Conservation (phyloP, 2,329 filamentous ascomycete genomes). For the Daldinia eschscholtzii region DNA sequence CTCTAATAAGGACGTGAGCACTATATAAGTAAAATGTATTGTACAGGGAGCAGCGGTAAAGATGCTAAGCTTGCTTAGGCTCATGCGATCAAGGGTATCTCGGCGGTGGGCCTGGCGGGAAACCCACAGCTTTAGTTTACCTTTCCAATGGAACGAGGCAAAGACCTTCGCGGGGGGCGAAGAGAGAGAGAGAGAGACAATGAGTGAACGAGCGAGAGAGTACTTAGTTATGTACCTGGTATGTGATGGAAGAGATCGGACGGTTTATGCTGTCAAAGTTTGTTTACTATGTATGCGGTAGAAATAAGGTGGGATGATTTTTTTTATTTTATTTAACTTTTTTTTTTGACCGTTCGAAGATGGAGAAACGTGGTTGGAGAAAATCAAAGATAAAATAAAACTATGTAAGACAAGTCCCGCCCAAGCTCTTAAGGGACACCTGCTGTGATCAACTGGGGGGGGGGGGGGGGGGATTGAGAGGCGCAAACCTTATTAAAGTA, state of each 20-base stretch:
- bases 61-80: conserved; percentile 28
- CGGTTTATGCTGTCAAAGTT: conserved; percentile 39
- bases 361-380: conserved; percentile 43
- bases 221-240: neutral
- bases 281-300: conserved; percentile 44
- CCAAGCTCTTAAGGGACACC: conserved; percentile 37
- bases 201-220: too few species aligned
- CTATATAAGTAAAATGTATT: conserved; percentile 35
- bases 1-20: conserved; percentile 40
- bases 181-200: neutral
- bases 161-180: conserved; percentile 7
- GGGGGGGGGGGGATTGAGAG: conserved; percentile 36
- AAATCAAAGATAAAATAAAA: conserved; percentile 31
- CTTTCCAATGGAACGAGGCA: conserved; percentile 32
- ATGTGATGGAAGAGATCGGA: conserved; percentile 20
- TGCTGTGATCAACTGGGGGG: conserved; percentile 43
- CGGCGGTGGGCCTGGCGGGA: conserved; percentile 34
- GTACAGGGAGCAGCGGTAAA: conserved; percentile 30
- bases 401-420: conserved; percentile 41
- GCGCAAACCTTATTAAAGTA: conserved; percentile 45
- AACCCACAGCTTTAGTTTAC: conserved; percentile 36
- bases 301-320: conserved; percentile 45
- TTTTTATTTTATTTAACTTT: conserved; percentile 15
- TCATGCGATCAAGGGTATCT: conserved; percentile 40
- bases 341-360: conserved; percentile 29